Conservation (phyloP, 306 rosid genomes). For the Citrullus mucosospermus region DNA sequence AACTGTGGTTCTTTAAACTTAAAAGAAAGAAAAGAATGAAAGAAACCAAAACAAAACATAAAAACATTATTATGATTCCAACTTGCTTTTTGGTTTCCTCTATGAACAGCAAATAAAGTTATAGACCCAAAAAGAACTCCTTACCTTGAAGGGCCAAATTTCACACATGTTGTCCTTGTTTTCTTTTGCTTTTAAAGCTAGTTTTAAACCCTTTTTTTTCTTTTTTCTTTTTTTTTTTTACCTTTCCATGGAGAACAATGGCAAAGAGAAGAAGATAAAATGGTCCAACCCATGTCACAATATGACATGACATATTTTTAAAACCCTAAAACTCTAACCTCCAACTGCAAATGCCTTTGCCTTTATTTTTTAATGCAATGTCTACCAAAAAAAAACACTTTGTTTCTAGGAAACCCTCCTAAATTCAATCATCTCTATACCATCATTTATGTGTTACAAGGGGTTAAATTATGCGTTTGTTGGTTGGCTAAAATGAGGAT, state of each 20-base stretch:
- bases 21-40: neutral
- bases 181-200: neutral
- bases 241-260: neutral
- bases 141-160: neutral
- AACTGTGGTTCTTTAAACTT: no score
- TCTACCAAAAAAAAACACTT: neutral
- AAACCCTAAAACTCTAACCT: neutral
- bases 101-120: neutral
- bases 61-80: neutral
- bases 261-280: no score
- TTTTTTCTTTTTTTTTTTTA: neutral
- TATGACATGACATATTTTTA: no score
- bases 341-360: neutral
- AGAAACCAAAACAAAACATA: neutral
- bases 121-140: neutral
- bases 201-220: neutral
- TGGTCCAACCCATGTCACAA: neutral
- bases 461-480: no score
- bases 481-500: no score
- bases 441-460: no score
- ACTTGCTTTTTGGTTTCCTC: neutral
- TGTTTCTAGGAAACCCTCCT: neutral
- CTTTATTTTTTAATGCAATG: neutral
- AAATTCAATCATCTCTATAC: no score
- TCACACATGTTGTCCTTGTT: neutral